Conservation (phyloP, 1,284 basidiomycete species). For the Cutaneotrichosporon sp. region DNA sequence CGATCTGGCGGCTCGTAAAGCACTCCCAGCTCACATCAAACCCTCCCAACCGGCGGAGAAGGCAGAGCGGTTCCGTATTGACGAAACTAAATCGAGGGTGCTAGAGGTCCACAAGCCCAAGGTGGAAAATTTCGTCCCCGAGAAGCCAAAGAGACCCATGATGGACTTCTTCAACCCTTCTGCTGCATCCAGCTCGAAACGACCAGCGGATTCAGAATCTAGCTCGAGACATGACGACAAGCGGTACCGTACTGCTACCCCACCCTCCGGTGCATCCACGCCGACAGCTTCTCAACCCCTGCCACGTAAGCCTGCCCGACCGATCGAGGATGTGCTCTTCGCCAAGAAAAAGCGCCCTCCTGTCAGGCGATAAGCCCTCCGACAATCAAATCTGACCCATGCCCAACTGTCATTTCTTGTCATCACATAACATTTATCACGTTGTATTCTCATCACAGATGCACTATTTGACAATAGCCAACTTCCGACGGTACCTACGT, state of each 20-base stretch:
- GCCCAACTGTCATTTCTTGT: background rate
- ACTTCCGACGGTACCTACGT: background rate
- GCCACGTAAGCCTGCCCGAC: background rate
- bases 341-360: background rate
- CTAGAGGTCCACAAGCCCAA: slow-evolving; percentile 10
- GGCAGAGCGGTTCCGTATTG: slow-evolving; percentile 12
- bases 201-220: background rate
- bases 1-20: background rate
- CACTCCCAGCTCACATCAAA: background rate
- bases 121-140: slow-evolving; percentile 17
- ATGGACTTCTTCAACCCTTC: slow-evolving; percentile 14
- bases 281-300: background rate
- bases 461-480: background rate
- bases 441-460: background rate
- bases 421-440: background rate
- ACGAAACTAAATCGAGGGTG: background rate
- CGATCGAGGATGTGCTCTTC: background rate
- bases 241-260: background rate
- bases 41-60: background rate
- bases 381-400: background rate
- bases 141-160: background rate
- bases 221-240: background rate
- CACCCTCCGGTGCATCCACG: too few relatives aligned
- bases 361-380: background rate
- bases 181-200: background rate